Conservation (phyloP, 208 protist species). For the Acanthamoeba lugdunensis region DNA sequence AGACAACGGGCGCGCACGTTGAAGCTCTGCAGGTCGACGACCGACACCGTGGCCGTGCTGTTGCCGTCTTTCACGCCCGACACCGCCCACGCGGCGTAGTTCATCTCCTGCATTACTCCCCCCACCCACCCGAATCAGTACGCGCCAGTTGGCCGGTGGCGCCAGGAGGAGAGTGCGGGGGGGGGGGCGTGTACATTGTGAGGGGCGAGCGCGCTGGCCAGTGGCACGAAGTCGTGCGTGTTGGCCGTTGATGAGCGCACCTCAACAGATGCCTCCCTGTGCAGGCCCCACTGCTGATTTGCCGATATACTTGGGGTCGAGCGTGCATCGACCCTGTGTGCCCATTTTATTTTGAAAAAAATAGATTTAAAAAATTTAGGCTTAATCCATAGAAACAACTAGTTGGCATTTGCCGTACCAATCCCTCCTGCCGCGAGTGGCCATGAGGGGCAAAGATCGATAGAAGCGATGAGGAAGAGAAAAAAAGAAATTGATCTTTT, state of each 20-base stretch:
- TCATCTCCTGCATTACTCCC: slow-evolving; percentile 1
- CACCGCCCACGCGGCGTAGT: slow-evolving; percentile 35
- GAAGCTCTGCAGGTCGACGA: slow-evolving; percentile 40
- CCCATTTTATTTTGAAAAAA: too few relatives aligned
- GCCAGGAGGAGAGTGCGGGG: background rate
- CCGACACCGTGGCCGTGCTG: background rate
- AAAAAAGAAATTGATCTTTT: too few relatives aligned
- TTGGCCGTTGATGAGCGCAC: slow-evolving; percentile 16
- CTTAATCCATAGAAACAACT: too few relatives aligned
- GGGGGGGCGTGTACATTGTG: background rate
- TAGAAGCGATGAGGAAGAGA: rapidly evolving
- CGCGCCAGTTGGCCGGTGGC: background rate
- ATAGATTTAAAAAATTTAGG: too few relatives aligned
- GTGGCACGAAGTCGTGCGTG: background rate
- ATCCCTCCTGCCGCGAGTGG: too few relatives aligned
- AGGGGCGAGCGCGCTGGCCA: background rate
- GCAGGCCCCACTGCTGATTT: too few relatives aligned
- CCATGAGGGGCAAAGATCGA: too few relatives aligned
- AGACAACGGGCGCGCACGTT: background rate
- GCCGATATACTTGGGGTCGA: too few relatives aligned
- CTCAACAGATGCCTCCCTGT: background rate
- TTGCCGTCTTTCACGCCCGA: slow-evolving; percentile 22
- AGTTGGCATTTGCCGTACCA: too few relatives aligned
- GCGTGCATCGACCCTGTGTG: too few relatives aligned
- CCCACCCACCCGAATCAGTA: background rate